Conservation (phyloP, 2,329 filamentous ascomycete genomes). For the Colletotrichum godetiae region DNA sequence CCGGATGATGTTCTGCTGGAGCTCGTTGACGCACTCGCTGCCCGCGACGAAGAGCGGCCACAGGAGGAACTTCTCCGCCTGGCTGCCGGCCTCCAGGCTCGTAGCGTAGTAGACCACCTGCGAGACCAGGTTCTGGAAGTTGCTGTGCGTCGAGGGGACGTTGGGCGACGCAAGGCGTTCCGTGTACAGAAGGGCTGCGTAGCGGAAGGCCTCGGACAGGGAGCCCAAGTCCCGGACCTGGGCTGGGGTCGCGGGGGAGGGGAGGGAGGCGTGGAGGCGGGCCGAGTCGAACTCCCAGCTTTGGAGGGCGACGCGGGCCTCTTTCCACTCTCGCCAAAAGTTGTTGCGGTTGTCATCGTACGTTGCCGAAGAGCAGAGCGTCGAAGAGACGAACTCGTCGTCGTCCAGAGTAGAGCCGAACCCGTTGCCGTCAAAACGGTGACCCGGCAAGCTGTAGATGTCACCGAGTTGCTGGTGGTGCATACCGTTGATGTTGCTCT, state of each 20-base stretch:
- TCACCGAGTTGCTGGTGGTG: slow-evolving; percentile 44
- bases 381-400: slow-evolving; percentile 60
- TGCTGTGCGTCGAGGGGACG: slow-evolving; percentile 77
- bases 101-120: slow-evolving; percentile 87
- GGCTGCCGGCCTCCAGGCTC: slow-evolving; percentile 77
- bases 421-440: slow-evolving; percentile 75
- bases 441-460: slow-evolving; percentile 55
- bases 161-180: slow-evolving; percentile 86
- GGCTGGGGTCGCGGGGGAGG: slow-evolving; percentile 61
- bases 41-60: slow-evolving; percentile 95
- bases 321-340: slow-evolving; percentile 92
- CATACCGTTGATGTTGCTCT: slow-evolving; percentile 43
- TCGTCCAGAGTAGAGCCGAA: slow-evolving; percentile 68
- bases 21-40: slow-evolving; percentile 86
- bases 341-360: slow-evolving; percentile 69
- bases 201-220: slow-evolving; percentile 90
- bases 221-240: slow-evolving; percentile 82
- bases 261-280: slow-evolving; percentile 62
- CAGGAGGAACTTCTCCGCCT: slow-evolving; percentile 87
- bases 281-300: slow-evolving; percentile 80
- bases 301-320: slow-evolving; percentile 79
- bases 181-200: slow-evolving; percentile 88
- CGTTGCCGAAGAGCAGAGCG: slow-evolving; percentile 53
- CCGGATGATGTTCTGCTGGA: slow-evolving; percentile 83
- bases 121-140: slow-evolving; percentile 85